Evolutionary conservation across 2,329 filamentous ascomycete genomes (phyloP).

Genomic region (Ophiostoma ulmi): DNA sequence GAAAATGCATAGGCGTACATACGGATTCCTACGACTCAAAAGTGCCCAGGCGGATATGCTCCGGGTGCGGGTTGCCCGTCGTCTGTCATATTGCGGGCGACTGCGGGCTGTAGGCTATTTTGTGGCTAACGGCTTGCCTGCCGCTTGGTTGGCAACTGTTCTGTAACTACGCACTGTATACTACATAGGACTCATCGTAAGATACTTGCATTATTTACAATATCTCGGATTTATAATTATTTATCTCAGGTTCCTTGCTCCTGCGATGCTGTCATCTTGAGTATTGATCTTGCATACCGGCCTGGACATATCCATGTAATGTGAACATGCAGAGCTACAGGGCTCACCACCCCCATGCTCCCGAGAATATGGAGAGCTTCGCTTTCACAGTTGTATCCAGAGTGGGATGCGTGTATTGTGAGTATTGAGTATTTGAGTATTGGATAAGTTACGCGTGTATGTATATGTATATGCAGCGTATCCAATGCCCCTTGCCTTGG

Average conservation of each 20-base stretch:
- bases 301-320: not conserved
- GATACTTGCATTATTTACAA: not conserved
- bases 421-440: not conserved
- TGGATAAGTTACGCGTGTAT: not conserved
- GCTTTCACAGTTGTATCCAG: not conserved
- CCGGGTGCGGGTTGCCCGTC: not conserved
- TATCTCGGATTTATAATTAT: not conserved
- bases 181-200: not conserved
- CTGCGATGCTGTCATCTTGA: not conserved
- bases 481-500: slow-evolving; percentile 6
- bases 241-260: not conserved
- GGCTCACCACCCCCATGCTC: not conserved
- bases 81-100: not conserved
- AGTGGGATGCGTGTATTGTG: slow-evolving; percentile 5
- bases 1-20: not conserved
- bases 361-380: slow-evolving; percentile 8
- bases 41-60: not conserved
- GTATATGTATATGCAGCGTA: not conserved
- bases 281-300: not conserved
- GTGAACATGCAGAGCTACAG: not conserved
- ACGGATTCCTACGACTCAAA: not conserved
- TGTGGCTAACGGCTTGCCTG: not conserved
- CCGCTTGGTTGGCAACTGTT: not conserved
- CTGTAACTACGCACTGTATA: not conserved
- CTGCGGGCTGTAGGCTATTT: not conserved